A percentile compares a stretch with the other conserved stretches of the same genome.
These are phyloP conservation scores for Amanita brunnescens DNA, from an alignment of 768 basidiomycete species.

Conservation along the genomic window DNA sequence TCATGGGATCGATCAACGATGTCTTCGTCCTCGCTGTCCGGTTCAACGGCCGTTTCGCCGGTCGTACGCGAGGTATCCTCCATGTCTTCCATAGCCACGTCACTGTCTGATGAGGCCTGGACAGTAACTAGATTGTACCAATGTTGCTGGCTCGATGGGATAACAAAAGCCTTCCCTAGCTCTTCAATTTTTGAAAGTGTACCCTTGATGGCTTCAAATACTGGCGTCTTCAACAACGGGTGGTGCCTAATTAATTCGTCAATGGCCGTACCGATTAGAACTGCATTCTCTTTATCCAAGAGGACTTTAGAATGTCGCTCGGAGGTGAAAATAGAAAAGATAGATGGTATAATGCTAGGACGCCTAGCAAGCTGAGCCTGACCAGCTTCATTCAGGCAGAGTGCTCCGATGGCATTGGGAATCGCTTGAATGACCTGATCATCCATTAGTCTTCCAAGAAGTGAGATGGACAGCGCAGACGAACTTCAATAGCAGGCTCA, in stretches of 20 bases:
- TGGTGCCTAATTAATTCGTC: constrained; percentile 98
- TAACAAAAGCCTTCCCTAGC: constrained; percentile 50
- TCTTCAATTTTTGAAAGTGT: constrained; percentile 69
- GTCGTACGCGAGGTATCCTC: background rate
- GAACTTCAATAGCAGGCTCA: constrained; percentile 82
- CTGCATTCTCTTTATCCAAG: constrained; percentile 89
- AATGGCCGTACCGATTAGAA: constrained; percentile 78
- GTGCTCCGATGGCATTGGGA: constrained; percentile 90
- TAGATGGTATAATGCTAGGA: constrained; percentile 73
- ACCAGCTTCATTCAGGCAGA: constrained; percentile 90
- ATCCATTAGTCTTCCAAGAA: constrained; percentile 5
- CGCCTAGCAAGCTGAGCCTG: constrained; percentile 71
- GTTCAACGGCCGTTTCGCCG: constrained; percentile 10
- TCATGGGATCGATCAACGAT: constrained; percentile 47
- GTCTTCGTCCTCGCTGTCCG: constrained; percentile 19
- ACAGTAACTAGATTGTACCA: constrained; percentile 55
- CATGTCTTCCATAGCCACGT: constrained; percentile 45
- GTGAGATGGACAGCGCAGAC: constrained; percentile 7
- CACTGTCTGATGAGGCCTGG: constrained; percentile 18
- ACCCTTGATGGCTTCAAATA: constrained; percentile 69
- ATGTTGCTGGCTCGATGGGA: constrained; percentile 49
- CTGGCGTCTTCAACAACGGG: constrained; percentile 70
- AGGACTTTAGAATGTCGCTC: constrained; percentile 76
- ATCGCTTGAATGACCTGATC: constrained; percentile 81
- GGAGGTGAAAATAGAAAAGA: constrained; percentile 83